Evolutionary conservation across 805 yeast genomes (phyloP), one percentile per base, ranked within the genome.

Genomic region (Schwanniomyces vanrijiae): DNA sequence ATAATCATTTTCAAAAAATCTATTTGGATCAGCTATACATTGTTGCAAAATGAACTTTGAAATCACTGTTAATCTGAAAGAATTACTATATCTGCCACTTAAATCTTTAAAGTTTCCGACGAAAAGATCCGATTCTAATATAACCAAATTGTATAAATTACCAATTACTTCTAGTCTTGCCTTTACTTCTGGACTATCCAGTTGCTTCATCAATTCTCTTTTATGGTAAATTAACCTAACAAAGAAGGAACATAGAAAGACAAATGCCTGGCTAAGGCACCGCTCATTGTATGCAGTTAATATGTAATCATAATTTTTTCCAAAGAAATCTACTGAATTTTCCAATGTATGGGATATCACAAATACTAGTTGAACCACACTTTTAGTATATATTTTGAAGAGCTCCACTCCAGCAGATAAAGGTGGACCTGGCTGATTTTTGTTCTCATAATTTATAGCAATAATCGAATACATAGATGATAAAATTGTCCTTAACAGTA

Each of bases 291-390:
- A 49, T 2, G 76, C 61, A 0, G 76, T 71, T 43, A 73, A 52
- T 22, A 65, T 45, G 45, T 54, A 71, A 51, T 73, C 77, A 47
- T 61, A 72, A 45, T 67, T 64, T 42, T 58, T 61, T 1, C 76
- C 77, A 53, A 73, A 73, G 26, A 71, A 54, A 47, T 70, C 73
- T 7, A 65, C 74, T 21, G 73, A 65, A 47, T 71, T 68, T 47
- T 73, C 77, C 41, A 71, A 60, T 3, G 66, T 76, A 54, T 67
- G 71, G 5, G 74, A 64, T 69, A 72, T 71, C 40, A 73, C 69
- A 54, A 68, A 73, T 13, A 70, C 69, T 47, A 71, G 59, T 50
- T 72, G 77, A 5, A 72, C 66, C 43, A 70, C 76, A 47, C 71
- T 63, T 35, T 69, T 67, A 39, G 68, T 62, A 50, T 69, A 71